Conservation (phyloP, 1,284 basidiomycete genomes). For the Xerocomus amazonicus region DNA sequence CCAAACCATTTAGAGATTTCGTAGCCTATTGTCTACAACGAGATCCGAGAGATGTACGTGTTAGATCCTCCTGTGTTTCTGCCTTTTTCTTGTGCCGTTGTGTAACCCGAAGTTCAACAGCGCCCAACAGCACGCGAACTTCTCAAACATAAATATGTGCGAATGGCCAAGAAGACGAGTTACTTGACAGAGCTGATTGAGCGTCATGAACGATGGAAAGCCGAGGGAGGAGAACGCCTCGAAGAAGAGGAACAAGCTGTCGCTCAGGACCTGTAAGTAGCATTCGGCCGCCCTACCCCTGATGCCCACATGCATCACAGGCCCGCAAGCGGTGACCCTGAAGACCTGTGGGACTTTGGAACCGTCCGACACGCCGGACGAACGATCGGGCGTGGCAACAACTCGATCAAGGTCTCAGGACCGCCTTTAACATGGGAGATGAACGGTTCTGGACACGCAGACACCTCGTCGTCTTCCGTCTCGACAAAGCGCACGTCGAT, state of each 20-base stretch:
- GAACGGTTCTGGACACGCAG: conserved; percentile 49
- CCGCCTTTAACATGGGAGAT: conserved; percentile 75
- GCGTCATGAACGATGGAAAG: conserved; percentile 88
- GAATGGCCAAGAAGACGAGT: conserved; percentile 89
- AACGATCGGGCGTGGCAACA: conserved; percentile 62
- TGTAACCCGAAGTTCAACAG: conserved; percentile 39
- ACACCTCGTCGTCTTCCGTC: conserved; percentile 36
- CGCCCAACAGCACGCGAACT: conserved; percentile 93
- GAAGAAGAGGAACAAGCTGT: conserved; percentile 68
- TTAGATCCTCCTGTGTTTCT: not conserved
- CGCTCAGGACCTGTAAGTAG: conserved; percentile 53
- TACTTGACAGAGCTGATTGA: conserved; percentile 96
- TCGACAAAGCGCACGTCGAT: conserved; percentile 26
- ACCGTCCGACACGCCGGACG: conserved; percentile 70
- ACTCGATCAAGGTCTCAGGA: conserved; percentile 55
- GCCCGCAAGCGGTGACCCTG: conserved; percentile 56
- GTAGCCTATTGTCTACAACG: conserved; percentile 90
- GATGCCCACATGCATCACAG: conserved; percentile 33
- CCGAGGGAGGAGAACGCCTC: conserved; percentile 78
- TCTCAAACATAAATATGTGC: conserved; percentile 94
- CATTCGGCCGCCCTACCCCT: conserved; percentile 17
- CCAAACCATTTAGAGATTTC: conserved; percentile 91
- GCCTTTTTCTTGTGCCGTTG: not conserved
- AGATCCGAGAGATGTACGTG: conserved; percentile 83
- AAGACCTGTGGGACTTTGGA: conserved; percentile 95